Base-by-base conservation (phyloP, 352 stramenopile genomes). In the Pythium utonaiense region DNA sequence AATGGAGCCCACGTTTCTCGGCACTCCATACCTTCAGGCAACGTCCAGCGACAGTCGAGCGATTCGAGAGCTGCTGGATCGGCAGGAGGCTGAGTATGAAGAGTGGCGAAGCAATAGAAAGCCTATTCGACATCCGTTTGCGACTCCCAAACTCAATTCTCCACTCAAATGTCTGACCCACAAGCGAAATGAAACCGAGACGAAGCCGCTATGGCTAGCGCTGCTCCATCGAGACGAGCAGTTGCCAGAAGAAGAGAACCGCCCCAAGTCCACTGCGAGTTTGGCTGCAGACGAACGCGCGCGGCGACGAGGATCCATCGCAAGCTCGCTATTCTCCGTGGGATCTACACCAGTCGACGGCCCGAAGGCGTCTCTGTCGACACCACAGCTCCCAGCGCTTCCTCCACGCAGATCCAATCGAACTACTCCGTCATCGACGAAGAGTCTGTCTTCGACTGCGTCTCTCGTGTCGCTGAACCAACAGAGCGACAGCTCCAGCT, bases 1-100 rank as follows among this genome's bases (percentile, higher is more conserved):
- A 6, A 87, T 89, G 79, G 75, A 87, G 49, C 69, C 74, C 22
- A 73, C 71, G n/a, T 82, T 89, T 36, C 50, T 86, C 12, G 62
- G 62, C 25, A 86, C 73, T 36, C 78, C 81, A 12, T 89, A 85
- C 48, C 63, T 80, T 22, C 69, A 73, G 42, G 59, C 67, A 10
- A 62, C 44, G 1, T 66, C 76, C 1, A 66, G 69, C 4, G 61
- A 67, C 14, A 91, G 75, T 33, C 45, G 25, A 10, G 57, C 65
- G 30, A 86, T 91, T 52, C 77, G 77, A 8, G 66, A 72, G 22
- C 67, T 87, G 54, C 65, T 91, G 22, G 78, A 89, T 48, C 53
- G 68, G 17, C 62, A 84, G 36, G 77, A 91, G 22, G 70, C 54
- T 3, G 66, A 60, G 25, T 91, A 89, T 56, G 50, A 74, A 22